These are phyloP conservation scores for Jatropha curcas DNA, from an alignment of 345 rosid species.

Conservation along the genomic window DNA sequence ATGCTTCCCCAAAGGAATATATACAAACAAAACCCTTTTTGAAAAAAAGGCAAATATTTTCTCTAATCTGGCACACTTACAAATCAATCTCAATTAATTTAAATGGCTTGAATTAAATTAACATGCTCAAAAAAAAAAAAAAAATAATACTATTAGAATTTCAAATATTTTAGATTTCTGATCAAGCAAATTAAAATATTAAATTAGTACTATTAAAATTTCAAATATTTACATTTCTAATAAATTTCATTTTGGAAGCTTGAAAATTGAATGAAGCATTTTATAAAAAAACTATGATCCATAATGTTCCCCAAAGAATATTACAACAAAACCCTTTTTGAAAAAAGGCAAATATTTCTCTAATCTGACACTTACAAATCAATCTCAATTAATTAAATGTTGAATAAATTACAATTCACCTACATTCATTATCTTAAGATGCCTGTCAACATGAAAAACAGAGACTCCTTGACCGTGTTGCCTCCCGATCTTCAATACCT, in stretches of 20 bases:
- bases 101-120: slow-evolving; percentile 23
- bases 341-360: slow-evolving; percentile 18
- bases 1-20: background rate
- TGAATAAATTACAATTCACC: slow-evolving; percentile 22
- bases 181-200: background rate
- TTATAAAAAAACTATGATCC: slow-evolving; percentile 1
- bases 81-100: slow-evolving; percentile 21
- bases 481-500: slow-evolving; percentile 72
- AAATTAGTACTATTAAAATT: background rate
- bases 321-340: slow-evolving; percentile 12
- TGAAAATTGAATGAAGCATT: slow-evolving; percentile 5
- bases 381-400: slow-evolving; percentile 20
- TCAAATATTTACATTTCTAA: slow-evolving; percentile 7
- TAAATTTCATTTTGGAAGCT: slow-evolving; percentile 5
- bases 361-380: slow-evolving; percentile 28
- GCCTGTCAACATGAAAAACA: slow-evolving; percentile 49
- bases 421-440: slow-evolving; percentile 22
- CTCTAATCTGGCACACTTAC: slow-evolving; percentile 25
- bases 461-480: slow-evolving; percentile 41
- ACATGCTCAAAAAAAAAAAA: no score
- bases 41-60: slow-evolving; percentile 16
- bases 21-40: slow-evolving; percentile 13
- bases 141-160: no score
- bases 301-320: background rate
- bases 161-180: no score